phyloP scores from a whole-genome alignment of 352 stramenopile species.

The Poterioochromonas sp. region DNA sequence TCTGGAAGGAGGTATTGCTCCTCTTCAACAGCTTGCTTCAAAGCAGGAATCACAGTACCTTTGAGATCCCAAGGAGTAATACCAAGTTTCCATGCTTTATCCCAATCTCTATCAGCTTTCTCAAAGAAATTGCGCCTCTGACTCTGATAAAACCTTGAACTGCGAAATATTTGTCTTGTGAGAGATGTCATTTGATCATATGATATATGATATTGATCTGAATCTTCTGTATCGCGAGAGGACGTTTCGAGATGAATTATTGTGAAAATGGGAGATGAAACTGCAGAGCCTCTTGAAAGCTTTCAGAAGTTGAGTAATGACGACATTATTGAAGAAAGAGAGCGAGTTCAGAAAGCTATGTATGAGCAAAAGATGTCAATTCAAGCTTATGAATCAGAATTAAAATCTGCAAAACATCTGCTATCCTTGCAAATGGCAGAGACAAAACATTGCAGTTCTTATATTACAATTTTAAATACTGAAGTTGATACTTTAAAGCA shows the following conservation, averaged over 20 bases:
- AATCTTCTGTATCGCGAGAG: no score
- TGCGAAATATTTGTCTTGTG: no score
- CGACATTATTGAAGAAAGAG: no score
- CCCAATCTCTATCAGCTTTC: constrained; percentile 7
- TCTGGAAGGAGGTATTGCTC: background rate
- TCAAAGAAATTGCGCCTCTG: constrained; percentile 24
- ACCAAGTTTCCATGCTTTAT: constrained; percentile 2
- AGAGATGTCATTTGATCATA: no score
- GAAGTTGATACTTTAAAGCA: background rate
- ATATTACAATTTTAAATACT: background rate
- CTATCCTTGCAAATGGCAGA: background rate
- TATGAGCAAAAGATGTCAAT: background rate
- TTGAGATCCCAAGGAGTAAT: constrained; percentile 12
- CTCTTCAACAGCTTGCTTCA: background rate
- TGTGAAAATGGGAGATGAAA: no score
- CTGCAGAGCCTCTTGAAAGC: no score
- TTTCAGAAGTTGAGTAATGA: no score
- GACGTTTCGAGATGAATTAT: no score
- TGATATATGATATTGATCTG: no score
- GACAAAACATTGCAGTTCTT: background rate
- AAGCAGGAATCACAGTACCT: background rate
- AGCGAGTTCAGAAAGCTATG: no score
- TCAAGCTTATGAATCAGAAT: background rate
- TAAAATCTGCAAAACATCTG: background rate
- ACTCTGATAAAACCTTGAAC: no score